Base-by-base conservation (phyloP, 1,284 basidiomycete species). In the Paramarasmius palmivorus region DNA sequence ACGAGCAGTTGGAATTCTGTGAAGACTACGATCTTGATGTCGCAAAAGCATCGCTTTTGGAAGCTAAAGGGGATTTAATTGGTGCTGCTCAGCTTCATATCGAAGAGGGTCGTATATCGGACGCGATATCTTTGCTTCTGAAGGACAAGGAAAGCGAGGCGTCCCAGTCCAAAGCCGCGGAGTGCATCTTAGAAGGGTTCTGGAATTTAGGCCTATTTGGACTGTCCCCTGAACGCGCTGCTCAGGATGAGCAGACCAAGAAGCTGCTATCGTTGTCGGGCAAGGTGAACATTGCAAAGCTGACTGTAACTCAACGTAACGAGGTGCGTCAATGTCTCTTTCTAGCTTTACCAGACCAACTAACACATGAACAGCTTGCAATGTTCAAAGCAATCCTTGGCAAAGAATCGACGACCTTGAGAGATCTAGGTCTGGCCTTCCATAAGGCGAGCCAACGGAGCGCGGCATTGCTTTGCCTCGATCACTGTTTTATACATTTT, bases 81-180 rank as follows among this genome's bases (percentile, higher is more conserved):
- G 81, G 86, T 22, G 86, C 85, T 0, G 86, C 84, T 0, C 72
- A 82, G 15, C 61, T 86, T 15, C 78, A 84, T 58, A 61, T 84
- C 2, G 62, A 64, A 1, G 78, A 84, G 64, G 83, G 83, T 23
- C 73, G 76, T 2, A 66, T 63, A 1, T 40, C 77, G 2, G 72
- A 81, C 17, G 86, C 82, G 0, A 77, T 85, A 29, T 60, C 61
- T 3, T 62, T 78, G 1, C 69, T 84, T 36, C 59, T 84, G 17
- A 63, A 66, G 47, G 76, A 78, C 46, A 55, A 34, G 2, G 37
- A 46, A 17, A 46, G 67, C n/a, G 38, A 39, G 6, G 15, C 57
- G 0, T 73, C 74, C 4, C 60, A 67, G 29, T 58, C 57, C 19
- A 66, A 63, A 41, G 79, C 63, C 1, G 55, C 64, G 15, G 54